These are phyloP conservation scores for Apiospora koreana DNA, from an alignment of 2,329 filamentous ascomycete genomes.

Conservation along the genomic window DNA sequence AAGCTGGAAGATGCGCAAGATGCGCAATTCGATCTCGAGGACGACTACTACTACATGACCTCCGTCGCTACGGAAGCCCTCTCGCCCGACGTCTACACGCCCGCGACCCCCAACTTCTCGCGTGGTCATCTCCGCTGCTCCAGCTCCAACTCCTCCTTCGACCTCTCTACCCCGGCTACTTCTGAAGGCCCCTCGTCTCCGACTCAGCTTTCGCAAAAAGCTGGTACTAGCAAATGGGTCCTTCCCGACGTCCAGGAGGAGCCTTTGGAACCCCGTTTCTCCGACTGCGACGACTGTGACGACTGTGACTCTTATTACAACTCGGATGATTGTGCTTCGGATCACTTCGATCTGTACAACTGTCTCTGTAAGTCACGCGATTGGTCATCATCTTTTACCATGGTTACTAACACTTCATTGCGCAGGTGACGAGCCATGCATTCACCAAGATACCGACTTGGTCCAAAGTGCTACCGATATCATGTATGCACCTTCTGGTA, in stretches of 20 bases:
- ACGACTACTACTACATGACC: slow-evolving; percentile 46
- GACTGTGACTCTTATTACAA: slow-evolving; percentile 49
- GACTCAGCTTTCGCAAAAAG: slow-evolving; percentile 47
- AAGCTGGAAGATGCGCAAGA: slow-evolving; percentile 27
- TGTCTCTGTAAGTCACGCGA: slow-evolving; percentile 69
- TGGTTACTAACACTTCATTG: slow-evolving; percentile 5
- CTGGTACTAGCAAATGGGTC: slow-evolving; percentile 56
- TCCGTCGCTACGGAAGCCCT: slow-evolving; percentile 45
- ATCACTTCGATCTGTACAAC: slow-evolving; percentile 54
- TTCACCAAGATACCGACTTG: slow-evolving; percentile 52
- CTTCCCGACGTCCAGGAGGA: slow-evolving; percentile 87
- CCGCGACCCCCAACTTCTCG: slow-evolving; percentile 68
- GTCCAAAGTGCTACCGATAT: slow-evolving; percentile 36
- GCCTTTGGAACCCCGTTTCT: slow-evolving; percentile 64
- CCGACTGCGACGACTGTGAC: slow-evolving; percentile 51
- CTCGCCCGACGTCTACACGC: slow-evolving; percentile 65
- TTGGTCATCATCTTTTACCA: background rate
- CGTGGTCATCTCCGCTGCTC: slow-evolving; percentile 62
- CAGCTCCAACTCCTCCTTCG: slow-evolving; percentile 79
- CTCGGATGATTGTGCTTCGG: slow-evolving; percentile 36
- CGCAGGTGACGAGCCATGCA: slow-evolving; percentile 62
- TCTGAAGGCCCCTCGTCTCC: slow-evolving; percentile 58
- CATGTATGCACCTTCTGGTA: slow-evolving; percentile 42
- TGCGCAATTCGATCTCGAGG: slow-evolving; percentile 24
- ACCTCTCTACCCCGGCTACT: slow-evolving; percentile 55